Evolutionary conservation across 192 early-diverging fungal genomes (phyloP).

Genomic region (Dimargaris verticillata): DNA sequence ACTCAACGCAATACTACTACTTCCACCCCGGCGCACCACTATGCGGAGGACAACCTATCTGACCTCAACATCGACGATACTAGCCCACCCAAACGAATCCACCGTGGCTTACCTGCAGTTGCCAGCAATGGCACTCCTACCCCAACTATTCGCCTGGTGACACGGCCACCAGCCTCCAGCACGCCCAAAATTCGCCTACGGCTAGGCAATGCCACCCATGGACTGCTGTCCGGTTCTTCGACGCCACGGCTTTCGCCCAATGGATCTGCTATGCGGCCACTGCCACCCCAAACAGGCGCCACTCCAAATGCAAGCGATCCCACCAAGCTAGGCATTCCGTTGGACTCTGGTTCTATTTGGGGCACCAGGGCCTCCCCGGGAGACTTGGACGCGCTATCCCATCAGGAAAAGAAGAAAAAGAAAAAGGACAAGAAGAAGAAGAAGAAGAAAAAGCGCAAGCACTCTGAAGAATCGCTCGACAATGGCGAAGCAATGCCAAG

Average conservation of each 20-base stretch:
- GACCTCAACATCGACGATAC: not conserved
- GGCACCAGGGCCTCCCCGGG: not conserved
- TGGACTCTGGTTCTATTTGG: not conserved
- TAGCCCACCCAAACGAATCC: not conserved
- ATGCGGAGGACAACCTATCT: not conserved
- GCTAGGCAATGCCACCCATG: not conserved
- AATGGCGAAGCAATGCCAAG: not conserved
- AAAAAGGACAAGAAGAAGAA: not conserved
- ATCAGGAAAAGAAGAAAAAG: not conserved
- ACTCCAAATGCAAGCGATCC: not conserved
- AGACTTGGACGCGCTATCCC: not conserved
- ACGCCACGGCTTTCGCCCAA: not conserved
- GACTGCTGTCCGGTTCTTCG: not conserved
- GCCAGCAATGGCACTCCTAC: not conserved
- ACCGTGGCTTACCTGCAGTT: not conserved
- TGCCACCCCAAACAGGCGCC: not conserved
- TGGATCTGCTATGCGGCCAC: not conserved
- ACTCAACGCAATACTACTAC: not conserved
- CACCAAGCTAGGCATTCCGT: not conserved
- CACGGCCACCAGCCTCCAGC: not conserved
- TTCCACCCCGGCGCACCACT: not conserved
- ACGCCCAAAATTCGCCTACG: not conserved
- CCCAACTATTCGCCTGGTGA: not conserved
- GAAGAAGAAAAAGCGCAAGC: constrained; percentile 3
- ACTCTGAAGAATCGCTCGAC: not conserved